phyloP scores from a whole-genome alignment of 2,329 filamentous ascomycete species.

The Aspergillus tanneri region DNA sequence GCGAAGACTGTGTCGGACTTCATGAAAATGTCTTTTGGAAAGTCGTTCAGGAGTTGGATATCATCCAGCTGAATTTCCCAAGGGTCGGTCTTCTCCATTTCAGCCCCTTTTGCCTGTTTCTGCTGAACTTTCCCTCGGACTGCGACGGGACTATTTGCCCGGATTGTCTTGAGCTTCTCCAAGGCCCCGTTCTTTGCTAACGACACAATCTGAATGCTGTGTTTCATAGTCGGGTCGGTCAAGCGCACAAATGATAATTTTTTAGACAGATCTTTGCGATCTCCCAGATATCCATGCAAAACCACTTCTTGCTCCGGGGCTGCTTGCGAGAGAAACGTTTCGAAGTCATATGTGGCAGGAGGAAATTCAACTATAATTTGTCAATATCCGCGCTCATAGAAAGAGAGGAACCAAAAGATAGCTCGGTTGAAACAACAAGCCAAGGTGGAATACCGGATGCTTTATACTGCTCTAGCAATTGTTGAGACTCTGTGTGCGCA shows the following conservation, averaged over 20 bases:
- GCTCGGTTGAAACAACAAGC: too few species aligned
- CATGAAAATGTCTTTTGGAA: constrained; percentile 74
- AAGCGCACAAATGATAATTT: constrained; percentile 69
- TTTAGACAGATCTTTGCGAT: constrained; percentile 65
- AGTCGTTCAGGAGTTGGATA: constrained; percentile 68
- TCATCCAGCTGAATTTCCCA: constrained; percentile 63
- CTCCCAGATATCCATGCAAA: constrained; percentile 70
- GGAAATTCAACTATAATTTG: constrained; percentile 48
- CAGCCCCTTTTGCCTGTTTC: constrained; percentile 37
- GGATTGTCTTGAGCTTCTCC: constrained; percentile 46
- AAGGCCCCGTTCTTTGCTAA: constrained; percentile 38
- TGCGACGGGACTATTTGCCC: constrained; percentile 55
- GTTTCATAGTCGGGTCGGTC: constrained; percentile 44
- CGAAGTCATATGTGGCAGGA: constrained; percentile 43
- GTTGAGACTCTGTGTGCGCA: constrained; percentile 15
- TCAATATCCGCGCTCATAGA: constrained; percentile 1
- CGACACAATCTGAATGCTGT: constrained; percentile 53
- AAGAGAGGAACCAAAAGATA: constrained; percentile 25
- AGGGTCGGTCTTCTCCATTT: constrained; percentile 29
- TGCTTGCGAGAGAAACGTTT: constrained; percentile 33
- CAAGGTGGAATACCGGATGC: constrained; percentile 47
- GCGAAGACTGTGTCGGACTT: constrained; percentile 72
- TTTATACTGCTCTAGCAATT: constrained; percentile 46
- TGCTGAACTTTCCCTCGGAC: constrained; percentile 51
- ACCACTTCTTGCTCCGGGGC: constrained; percentile 47